Percentiles rank a stretch among this genome's conserved stretches.
These are phyloP conservation scores for Trypanosoma cruzi DNA, from an alignment of 208 protist genomes.

Conservation along the genomic window DNA sequence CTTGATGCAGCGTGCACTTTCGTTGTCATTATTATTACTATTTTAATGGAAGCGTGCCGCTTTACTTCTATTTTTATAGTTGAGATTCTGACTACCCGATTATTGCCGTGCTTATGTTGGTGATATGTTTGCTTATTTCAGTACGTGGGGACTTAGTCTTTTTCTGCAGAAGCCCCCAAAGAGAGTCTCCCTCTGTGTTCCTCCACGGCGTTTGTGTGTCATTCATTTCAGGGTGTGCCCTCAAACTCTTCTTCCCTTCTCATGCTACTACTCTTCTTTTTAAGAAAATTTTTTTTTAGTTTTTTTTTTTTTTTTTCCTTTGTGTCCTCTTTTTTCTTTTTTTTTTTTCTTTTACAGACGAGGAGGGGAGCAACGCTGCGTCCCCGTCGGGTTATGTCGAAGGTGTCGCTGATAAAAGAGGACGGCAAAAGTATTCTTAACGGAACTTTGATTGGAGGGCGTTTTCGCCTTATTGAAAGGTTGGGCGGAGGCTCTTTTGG, in stretches of 20 bases:
- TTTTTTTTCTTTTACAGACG: background rate
- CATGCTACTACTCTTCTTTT: background rate
- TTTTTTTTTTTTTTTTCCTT: background rate
- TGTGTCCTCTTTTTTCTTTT: background rate
- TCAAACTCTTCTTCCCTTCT: too few species aligned
- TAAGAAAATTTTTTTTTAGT: background rate
- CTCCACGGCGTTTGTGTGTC: too few species aligned
- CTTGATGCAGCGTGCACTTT: background rate
- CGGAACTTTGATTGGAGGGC: constrained; percentile 85
- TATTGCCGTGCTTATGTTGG: background rate
- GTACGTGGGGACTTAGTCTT: too few species aligned
- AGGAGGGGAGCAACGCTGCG: too few species aligned
- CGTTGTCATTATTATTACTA: background rate
- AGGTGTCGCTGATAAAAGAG: background rate
- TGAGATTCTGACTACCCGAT: too few species aligned
- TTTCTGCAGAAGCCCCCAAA: too few species aligned
- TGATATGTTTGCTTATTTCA: background rate
- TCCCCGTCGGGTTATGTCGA: background rate
- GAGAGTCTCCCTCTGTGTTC: too few species aligned
- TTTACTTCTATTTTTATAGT: too few species aligned
- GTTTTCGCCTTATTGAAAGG: constrained; percentile 93
- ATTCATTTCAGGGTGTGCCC: background rate
- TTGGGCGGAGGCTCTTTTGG: constrained; percentile 98
- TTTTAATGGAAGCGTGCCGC: too few species aligned
- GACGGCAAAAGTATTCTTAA: constrained; percentile 8